phyloP scores from a whole-genome alignment of 2,329 filamentous ascomycete species.

The Diaporthe australafricana region DNA sequence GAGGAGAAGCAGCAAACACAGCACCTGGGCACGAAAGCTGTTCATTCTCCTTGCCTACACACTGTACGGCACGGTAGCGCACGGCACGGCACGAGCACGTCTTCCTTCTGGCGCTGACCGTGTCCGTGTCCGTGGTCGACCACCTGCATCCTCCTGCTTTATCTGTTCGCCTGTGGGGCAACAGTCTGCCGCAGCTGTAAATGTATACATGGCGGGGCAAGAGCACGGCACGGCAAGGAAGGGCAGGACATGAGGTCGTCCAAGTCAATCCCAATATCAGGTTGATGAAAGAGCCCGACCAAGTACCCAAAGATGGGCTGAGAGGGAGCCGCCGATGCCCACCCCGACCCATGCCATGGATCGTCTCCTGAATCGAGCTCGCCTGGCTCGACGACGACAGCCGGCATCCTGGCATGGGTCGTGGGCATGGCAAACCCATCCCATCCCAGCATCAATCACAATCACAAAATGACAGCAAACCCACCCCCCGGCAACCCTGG shows the following conservation, averaged over 20 bases:
- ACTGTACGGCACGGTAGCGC: constrained; percentile 11
- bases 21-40: background rate
- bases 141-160: background rate
- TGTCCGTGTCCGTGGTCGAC: background rate
- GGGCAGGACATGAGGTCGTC: background rate
- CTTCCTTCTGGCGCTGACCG: background rate
- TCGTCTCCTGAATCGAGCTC: constrained; percentile 24
- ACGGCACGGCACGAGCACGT: constrained; percentile 21
- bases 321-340: constrained; percentile 17
- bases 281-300: constrained; percentile 17
- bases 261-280: constrained; percentile 31
- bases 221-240: background rate
- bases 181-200: background rate
- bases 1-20: background rate
- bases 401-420: background rate
- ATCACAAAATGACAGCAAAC: constrained; percentile 15
- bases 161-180: constrained; percentile 4
- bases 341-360: constrained; percentile 16
- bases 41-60: background rate
- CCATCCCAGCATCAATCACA: constrained; percentile 17
- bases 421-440: background rate
- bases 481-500: background rate
- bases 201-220: too few relatives aligned
- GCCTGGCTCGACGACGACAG: background rate
- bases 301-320: constrained; percentile 11